Evolutionary conservation across 1,139 yeast species (phyloP), one percentile per base, ranked within the genome.

Genomic region (Sugiyamaella novakii): DNA sequence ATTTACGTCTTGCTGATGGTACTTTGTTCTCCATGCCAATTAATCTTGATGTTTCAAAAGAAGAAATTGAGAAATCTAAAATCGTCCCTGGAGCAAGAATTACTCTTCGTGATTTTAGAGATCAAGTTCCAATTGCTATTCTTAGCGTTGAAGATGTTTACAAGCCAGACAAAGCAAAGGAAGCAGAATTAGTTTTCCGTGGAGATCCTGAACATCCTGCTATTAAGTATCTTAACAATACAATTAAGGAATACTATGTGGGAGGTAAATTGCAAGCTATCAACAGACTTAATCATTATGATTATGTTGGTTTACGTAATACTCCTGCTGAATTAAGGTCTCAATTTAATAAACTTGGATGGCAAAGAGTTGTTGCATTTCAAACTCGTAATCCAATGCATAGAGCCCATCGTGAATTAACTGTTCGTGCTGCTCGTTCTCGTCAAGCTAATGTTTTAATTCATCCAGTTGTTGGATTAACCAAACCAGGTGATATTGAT

Each of bases 171-270:
- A 91, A 91, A 75, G 63, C 73, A 48, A 66, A 66, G 33, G 98
- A 91, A 73, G 97, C 96, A 50, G 71, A 81, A 58, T 77, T 83
- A 63, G 97, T 89, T 19, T 91, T 89, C 73, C 81, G 98, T 67
- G 98, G 98, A 56, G 98, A 91, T 68, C 92, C 95, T 40, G 98
- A 91, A 67, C 98, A 91, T 70, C 98, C 98, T 15, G 97, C 98
- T 17, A 75, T 86, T 62, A 78, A 75, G 62, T 91, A 87, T 70
- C 76, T 91, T 60, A 66, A 70, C 63, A 82, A 86, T 57, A 76
- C 78, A 46, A 92, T 91, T 43, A 91, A 92, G 63, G 96, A 87
- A 28, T 79, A 75, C 62, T 89, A 91, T 69, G 74, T 91, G 46
- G 98, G 98, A 62, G 98, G 98, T 60, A 77, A 83, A 43, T 63